These are phyloP conservation scores for Butyriboletus loyo DNA, from an alignment of 768 basidiomycete species.

Conservation along the genomic window DNA sequence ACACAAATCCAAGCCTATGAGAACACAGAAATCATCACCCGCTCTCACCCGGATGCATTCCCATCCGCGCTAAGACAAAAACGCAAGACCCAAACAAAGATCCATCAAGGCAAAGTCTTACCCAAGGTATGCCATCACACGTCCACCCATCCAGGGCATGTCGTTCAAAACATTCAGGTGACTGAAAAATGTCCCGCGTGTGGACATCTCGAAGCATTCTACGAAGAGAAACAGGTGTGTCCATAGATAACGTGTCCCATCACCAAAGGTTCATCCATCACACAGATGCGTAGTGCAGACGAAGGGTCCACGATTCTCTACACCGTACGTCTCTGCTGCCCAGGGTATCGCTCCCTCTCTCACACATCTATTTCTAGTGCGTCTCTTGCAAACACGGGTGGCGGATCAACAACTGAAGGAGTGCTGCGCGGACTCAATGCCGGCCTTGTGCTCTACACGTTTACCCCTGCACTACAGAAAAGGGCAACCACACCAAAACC, in stretches of 20 bases:
- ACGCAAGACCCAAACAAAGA: constrained; percentile 84
- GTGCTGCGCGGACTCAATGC: neutral
- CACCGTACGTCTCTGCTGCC: constrained; percentile 56
- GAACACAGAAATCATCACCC: constrained; percentile 84
- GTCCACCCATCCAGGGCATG: neutral
- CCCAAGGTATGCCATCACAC: constrained; percentile 55
- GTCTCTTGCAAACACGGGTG: constrained; percentile 74
- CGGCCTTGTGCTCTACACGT: constrained; percentile 26
- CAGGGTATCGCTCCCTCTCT: neutral
- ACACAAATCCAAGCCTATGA: constrained; percentile 68
- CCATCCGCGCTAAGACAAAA: constrained; percentile 86
- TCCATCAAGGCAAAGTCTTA: constrained; percentile 66
- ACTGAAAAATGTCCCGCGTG: constrained; percentile 89
- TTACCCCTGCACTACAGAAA: constrained; percentile 45
- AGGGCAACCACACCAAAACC: constrained; percentile 89
- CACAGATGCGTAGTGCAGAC: constrained; percentile 82
- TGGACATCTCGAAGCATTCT: constrained; percentile 80
- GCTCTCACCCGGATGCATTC: constrained; percentile 92
- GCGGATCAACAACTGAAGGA: constrained; percentile 69
- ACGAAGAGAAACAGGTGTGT: constrained; percentile 82
- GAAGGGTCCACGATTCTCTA: constrained; percentile 95
- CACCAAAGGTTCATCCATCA: neutral
- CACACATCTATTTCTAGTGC: constrained; percentile 47
- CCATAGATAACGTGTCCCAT: neutral
- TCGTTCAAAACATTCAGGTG: constrained; percentile 46